phyloP scores from a whole-genome alignment of 441 rosid species.

The Bruguiera hainesii region DNA sequence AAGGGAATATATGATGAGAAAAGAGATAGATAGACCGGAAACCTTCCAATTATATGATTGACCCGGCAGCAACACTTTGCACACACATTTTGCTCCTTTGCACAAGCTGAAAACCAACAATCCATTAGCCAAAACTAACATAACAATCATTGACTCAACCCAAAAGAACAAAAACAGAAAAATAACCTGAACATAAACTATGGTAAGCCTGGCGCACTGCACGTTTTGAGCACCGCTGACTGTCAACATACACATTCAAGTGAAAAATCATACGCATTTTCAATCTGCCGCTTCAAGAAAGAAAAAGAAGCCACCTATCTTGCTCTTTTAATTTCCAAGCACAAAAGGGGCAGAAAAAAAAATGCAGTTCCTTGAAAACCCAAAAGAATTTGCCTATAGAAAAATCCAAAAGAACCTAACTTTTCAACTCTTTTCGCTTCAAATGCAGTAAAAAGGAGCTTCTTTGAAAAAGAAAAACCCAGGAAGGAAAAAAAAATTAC shows the following conservation, averaged over 20 bases:
- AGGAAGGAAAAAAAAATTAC: conserved; percentile 23
- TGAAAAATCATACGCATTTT: not conserved
- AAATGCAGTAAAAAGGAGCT: not conserved
- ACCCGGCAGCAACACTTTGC: conserved; percentile 75
- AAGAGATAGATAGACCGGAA: conserved; percentile 9
- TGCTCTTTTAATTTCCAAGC: not conserved
- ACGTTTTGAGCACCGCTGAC: conserved; percentile 75
- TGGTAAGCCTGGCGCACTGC: conserved; percentile 95
- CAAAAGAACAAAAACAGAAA: not conserved
- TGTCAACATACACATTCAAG: conserved; percentile 21
- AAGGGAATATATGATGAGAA: not conserved
- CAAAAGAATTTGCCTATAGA: not conserved
- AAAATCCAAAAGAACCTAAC: not conserved
- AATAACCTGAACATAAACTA: conserved; percentile 76
- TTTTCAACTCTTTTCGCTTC: not conserved
- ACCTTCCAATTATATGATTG: conserved; percentile 71
- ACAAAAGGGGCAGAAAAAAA: no score
- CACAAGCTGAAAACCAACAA: conserved; percentile 55
- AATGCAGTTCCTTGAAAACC: not conserved
- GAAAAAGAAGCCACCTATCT: not conserved
- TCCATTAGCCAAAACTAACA: not conserved
- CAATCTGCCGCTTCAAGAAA: not conserved
- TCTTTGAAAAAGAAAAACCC: not conserved
- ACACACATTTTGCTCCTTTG: conserved; percentile 82
- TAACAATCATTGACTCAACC: not conserved